Evolutionary conservation across 176 grass and related monocot genomes (phyloP).

Genomic region (Paspalum vaginatum): DNA sequence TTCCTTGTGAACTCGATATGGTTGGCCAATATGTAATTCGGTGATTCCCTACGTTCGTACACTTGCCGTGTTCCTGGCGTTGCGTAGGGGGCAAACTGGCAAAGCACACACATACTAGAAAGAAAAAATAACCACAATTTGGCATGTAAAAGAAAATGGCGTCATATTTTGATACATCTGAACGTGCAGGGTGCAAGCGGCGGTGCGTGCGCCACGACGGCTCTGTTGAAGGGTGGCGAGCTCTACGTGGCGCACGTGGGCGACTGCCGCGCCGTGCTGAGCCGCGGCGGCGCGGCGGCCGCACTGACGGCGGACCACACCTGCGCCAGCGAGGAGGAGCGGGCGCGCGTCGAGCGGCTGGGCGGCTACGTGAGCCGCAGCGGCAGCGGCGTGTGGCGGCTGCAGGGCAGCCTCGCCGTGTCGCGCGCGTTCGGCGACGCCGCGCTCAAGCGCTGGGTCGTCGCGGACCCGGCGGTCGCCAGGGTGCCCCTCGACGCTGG

Average conservation of each 20-base stretch:
- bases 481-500: slow-evolving; percentile 32
- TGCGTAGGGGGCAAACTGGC: not conserved
- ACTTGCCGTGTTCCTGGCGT: not conserved
- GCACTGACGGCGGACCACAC: slow-evolving; percentile 70
- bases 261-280: slow-evolving; percentile 73
- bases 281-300: slow-evolving; percentile 26
- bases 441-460: slow-evolving; percentile 57
- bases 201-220: slow-evolving; percentile 74
- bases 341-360: slow-evolving; percentile 59
- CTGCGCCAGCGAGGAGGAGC: slow-evolving; percentile 61
- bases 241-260: slow-evolving; percentile 77
- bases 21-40: no score
- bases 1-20: not conserved
- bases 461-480: slow-evolving; percentile 55
- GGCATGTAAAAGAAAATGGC: not conserved
- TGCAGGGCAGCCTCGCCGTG: slow-evolving; percentile 79
- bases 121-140: not conserved
- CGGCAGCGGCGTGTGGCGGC: slow-evolving; percentile 65
- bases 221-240: slow-evolving; percentile 55
- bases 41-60: not conserved
- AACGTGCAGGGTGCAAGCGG: slow-evolving; percentile 54
- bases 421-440: slow-evolving; percentile 61
- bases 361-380: slow-evolving; percentile 75
- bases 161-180: not conserved
- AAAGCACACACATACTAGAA: not conserved